Base-by-base conservation (phyloP, 2,329 filamentous ascomycete species). In the Didymella sp. region DNA sequence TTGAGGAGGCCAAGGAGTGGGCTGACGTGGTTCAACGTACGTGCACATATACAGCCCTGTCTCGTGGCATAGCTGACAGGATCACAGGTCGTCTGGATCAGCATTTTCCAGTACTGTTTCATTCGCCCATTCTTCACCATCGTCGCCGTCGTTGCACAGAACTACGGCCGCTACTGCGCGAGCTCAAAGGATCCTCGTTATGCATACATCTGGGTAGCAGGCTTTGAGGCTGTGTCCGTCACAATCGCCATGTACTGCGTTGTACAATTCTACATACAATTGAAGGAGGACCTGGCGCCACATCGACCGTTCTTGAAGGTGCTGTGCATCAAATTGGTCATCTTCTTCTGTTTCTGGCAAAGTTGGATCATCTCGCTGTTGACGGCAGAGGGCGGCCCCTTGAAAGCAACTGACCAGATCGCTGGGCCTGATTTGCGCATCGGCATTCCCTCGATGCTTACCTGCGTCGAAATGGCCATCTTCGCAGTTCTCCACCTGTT, bases 301-400 rank as follows among this genome's bases (percentile, higher is more conserved):
- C 85, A 96, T 71, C 82, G 79, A 17, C 89, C 91, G 0, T 89
- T 94, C 63, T 76, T 94, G 62, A 96, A 96, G 76, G 87, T 96
- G 24, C 72, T 92, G 19, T 89, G 91, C 69, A 95, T 96, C 78
- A 96, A 96, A 77, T 83, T 96, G 25, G 91, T 96, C 70, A 92
- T 96, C 69, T 96, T 96, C 80, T 83, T 96, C 64, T 92, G 89
- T 31, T 96, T 96, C 76, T 96, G 92, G 92, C 92, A 96, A 71
- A 71, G 61, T 30, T 64, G 83, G 67, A 64, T 86, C 48, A 87
- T 90, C 62, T 86, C 82, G 19, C 80, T 89, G 56, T 77, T 89
- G 19, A 84, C 84, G 17, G 77, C 82, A 74, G 85, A 85, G 0
- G 82, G 83, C 4, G 82, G 89, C 4, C 82, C 87, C 15, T 80